Base-by-base conservation (phyloP, 139 green algal species). In the Penium margaritaceum region DNA sequence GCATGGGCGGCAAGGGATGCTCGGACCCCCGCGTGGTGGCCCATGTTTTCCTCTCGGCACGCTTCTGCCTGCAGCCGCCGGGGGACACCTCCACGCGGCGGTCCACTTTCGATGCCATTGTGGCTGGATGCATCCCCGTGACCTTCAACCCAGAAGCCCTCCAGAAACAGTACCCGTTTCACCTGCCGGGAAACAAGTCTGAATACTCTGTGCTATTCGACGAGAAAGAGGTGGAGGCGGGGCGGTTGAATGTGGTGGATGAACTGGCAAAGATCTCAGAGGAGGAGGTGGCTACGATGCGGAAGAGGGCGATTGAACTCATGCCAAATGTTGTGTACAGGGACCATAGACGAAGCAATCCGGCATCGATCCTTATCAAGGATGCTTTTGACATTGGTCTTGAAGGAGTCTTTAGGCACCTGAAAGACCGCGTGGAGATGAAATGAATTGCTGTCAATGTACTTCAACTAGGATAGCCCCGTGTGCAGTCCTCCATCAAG, bases 41-140 rank as follows among this genome's bases (percentile, higher is more conserved):
- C 21, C 33, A 51, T 21, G 36, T 69, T 17, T 29, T 69, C 21
- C 62, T 69, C 33, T 27, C 24, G 29, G 36, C 37, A 19, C 32
- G 2, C 21, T 72, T 72, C 43, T 72, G 64, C 41, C 64, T 72
- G 24, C 64, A 72, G 41, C 64, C 64, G 39, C 38, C 5, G 5
- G 64, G 64, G 29, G 64, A 72, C 64, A 72, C 39, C 64, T 27
- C 64, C 19, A 30, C 30, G 24, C 41, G 64, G 43, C 38, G 64
- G 9, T 72, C 64, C 38, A 60, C 43, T 4, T 72, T 72, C 24
- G 64, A 72, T 39, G 24, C 64, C 24, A 27, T 72, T 17, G 6
- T 72, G 19, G 64, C 64, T 27, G 64, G 64, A 3, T 72, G 64
- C 64, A 72, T 72, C 30, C 64, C 64, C 41, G 41, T 72, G 41